A percentile compares a stretch with the other conserved stretches of the same genome.
Evolutionary conservation across 148 eudicot genomes (phyloP).

Genomic region (Rhododendron ovatum): DNA sequence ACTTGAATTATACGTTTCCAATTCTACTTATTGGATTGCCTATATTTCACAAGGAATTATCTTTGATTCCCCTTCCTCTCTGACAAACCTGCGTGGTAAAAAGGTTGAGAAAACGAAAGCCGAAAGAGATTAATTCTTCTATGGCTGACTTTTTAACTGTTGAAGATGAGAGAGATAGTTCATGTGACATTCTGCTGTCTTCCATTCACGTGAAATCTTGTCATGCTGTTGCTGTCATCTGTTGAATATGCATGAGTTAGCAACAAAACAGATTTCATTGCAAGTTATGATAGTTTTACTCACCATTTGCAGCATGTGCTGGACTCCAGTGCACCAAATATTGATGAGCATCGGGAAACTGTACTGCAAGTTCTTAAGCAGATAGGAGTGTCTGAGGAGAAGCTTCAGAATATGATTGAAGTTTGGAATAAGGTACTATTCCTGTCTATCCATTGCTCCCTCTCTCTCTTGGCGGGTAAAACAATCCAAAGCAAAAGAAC

Average conservation of each 20-base stretch:
- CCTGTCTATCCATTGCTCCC: background rate
- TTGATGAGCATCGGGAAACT: slow-evolving; percentile 67
- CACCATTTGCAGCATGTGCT: slow-evolving; percentile 67
- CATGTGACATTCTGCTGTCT: background rate
- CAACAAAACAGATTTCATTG: background rate
- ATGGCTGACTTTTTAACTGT: background rate
- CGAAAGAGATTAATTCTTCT: background rate
- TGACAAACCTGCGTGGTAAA: background rate
- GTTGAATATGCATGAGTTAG: background rate
- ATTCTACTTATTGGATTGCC: background rate
- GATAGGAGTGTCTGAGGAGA: slow-evolving; percentile 79
- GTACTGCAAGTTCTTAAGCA: slow-evolving; percentile 86
- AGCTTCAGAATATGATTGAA: slow-evolving; percentile 83
- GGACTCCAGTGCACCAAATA: slow-evolving; percentile 79
- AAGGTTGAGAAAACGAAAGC: background rate
- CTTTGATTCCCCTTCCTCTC: background rate
- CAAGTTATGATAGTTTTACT: slow-evolving; percentile 5
- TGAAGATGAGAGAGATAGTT: background rate
- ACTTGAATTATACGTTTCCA: background rate
- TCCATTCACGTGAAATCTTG: background rate
- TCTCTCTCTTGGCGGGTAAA: background rate
- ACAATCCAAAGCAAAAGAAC: background rate
- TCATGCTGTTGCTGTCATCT: background rate
- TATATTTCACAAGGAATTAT: background rate
- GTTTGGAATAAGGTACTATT: slow-evolving; percentile 90